Conservation (phyloP, 2,329 filamentous ascomycete genomes). For the Sporothrix pseudoabietina region DNA sequence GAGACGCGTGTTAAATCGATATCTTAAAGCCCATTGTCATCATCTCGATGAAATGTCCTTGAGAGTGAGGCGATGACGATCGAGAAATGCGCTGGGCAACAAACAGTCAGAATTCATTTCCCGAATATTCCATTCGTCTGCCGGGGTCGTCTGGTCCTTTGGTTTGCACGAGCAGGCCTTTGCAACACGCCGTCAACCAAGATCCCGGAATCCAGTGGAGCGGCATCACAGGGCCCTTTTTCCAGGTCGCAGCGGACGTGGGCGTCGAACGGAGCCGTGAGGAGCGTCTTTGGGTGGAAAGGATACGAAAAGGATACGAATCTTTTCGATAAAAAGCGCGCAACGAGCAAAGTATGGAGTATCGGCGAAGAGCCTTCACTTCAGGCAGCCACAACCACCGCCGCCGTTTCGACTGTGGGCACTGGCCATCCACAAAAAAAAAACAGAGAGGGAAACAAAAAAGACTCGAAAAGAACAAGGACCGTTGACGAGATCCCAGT, state of each 20-base stretch:
- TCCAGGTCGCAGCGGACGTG: conserved; percentile 1
- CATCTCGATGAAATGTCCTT: conserved; percentile 3
- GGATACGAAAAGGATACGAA: background rate
- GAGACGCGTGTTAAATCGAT: background rate
- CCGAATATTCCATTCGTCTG: background rate
- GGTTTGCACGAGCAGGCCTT: conserved; percentile 11
- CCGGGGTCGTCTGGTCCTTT: background rate
- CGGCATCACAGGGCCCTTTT: background rate
- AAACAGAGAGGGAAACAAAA: background rate
- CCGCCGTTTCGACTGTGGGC: background rate
- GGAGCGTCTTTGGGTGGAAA: background rate
- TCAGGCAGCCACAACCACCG: conserved; percentile 12
- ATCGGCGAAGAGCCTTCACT: background rate
- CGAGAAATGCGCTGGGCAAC: background rate
- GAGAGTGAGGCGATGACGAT: background rate
- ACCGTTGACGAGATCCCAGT: background rate
- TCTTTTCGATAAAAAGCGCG: background rate
- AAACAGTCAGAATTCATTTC: conserved; percentile 24
- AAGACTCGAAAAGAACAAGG: background rate
- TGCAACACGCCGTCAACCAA: conserved; percentile 27
- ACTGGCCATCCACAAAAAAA: background rate
- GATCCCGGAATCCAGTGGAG: conserved; percentile 31
- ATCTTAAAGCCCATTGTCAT: background rate
- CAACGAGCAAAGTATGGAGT: background rate
- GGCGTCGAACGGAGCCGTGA: background rate